A percentile compares a stretch with the other conserved stretches of the same genome.
phyloP scores from a whole-genome alignment of 2,329 filamentous ascomycete species.

The Colletotrichum sp. region DNA sequence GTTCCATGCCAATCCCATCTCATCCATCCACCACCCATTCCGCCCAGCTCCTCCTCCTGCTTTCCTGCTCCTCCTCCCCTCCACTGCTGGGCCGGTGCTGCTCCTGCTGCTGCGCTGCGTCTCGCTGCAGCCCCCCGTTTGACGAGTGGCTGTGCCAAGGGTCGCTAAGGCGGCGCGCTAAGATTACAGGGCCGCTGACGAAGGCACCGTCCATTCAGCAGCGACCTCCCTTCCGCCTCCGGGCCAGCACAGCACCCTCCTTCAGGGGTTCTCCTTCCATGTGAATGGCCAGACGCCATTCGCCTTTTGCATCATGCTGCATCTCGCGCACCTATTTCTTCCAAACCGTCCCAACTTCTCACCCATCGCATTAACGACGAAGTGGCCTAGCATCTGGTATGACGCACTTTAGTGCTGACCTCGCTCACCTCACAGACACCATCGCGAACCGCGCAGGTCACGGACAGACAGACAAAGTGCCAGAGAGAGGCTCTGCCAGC shows the following conservation, averaged over 20 bases:
- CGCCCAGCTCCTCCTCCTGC: background rate
- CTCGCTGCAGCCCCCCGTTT: background rate
- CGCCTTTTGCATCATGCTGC: background rate
- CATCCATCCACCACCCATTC: background rate
- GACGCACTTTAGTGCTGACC: background rate
- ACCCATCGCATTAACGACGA: background rate
- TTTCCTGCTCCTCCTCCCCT: background rate
- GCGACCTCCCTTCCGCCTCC: background rate
- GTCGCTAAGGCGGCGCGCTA: conserved; percentile 8
- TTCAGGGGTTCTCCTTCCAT: conserved; percentile 12
- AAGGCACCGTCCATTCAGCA: conserved; percentile 4
- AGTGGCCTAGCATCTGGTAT: background rate
- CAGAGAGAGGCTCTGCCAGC: background rate
- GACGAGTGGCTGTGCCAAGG: conserved; percentile 12
- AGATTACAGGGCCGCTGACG: conserved; percentile 16
- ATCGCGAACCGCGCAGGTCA: background rate
- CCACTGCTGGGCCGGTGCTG: background rate
- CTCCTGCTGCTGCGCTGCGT: background rate
- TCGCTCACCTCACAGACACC: background rate
- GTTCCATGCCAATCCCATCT: background rate
- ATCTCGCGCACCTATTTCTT: background rate
- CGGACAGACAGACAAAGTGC: background rate
- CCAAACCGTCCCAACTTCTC: background rate
- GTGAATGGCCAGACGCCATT: background rate
- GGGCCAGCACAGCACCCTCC: background rate